phyloP scores from a whole-genome alignment of 106 monocot genomes.

The Phalaenopsis aphrodite region DNA sequence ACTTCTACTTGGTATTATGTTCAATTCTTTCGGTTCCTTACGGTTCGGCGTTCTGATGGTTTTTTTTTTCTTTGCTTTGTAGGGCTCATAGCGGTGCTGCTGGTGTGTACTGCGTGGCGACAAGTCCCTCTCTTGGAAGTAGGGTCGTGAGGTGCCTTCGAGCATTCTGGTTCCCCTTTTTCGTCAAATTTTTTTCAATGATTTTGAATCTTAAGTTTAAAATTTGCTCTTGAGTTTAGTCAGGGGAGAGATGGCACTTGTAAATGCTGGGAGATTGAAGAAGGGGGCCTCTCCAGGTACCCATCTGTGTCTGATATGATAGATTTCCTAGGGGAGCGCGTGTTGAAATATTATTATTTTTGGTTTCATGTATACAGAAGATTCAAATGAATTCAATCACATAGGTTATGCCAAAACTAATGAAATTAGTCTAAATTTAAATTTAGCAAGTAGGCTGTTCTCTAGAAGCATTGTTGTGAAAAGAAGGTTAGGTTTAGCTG shows the following conservation, averaged over 20 bases:
- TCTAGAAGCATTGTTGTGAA: background rate
- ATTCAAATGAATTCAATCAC: background rate
- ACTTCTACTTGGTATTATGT: slow-evolving; percentile 40
- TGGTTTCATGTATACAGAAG: background rate
- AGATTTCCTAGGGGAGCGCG: background rate
- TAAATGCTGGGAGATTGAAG: slow-evolving; percentile 80
- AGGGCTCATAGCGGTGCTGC: slow-evolving; percentile 86
- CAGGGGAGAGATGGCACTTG: slow-evolving; percentile 92
- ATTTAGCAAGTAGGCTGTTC: background rate
- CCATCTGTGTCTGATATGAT: background rate
- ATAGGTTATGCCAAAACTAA: background rate
- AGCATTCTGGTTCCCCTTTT: background rate
- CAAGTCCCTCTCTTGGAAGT: slow-evolving; percentile 41
- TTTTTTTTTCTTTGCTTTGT: background rate
- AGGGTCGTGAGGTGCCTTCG: slow-evolving; percentile 52
- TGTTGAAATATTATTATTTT: background rate
- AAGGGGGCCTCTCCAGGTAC: slow-evolving; percentile 72
- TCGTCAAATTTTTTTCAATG: background rate
- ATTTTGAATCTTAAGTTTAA: background rate
- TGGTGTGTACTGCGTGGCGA: slow-evolving; percentile 70
- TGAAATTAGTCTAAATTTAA: background rate
- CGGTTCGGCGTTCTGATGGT: background rate
- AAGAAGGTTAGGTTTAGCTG: background rate
- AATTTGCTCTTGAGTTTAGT: slow-evolving; percentile 29
- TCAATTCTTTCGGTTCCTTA: background rate